A percentile compares a stretch with the other conserved stretches of the same genome.
Conservation (phyloP, 495 filamentous ascomycete genomes). For the Aspergillus heteromorphus region DNA sequence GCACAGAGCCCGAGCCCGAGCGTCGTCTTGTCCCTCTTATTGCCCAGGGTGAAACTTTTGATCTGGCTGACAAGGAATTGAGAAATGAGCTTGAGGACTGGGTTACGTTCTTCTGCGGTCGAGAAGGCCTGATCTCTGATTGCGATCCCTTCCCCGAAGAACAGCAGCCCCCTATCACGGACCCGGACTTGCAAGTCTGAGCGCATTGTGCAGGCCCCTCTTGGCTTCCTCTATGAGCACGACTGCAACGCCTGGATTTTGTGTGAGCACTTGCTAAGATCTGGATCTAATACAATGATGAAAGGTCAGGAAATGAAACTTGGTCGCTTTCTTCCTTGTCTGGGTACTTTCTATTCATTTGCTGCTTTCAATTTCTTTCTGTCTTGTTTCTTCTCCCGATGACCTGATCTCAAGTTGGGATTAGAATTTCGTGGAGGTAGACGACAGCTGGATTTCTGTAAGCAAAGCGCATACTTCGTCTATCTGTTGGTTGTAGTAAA, state of each 20-base stretch:
- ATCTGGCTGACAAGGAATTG: conserved; percentile 2
- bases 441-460: no score
- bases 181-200: neutral
- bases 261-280: neutral
- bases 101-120: conserved; percentile 1
- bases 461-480: no score
- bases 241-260: neutral
- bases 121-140: neutral
- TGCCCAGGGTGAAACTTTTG: conserved; percentile 7
- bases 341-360: no score
- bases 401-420: no score
- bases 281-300: neutral
- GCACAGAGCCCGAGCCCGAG: conserved; percentile 7
- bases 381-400: no score
- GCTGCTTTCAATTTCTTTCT: no score
- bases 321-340: no score
- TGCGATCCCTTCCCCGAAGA: conserved; percentile 11
- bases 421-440: no score
- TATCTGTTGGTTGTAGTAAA: no score
- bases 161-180: neutral
- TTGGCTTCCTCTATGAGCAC: neutral
- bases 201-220: no score
- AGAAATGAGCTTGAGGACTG: conserved; percentile 7
- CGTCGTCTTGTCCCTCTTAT: conserved; percentile 11
- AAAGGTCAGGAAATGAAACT: no score